These are phyloP conservation scores for Ceratocystis destructans DNA, from an alignment of 2,329 filamentous ascomycete genomes.

Conservation along the genomic window DNA sequence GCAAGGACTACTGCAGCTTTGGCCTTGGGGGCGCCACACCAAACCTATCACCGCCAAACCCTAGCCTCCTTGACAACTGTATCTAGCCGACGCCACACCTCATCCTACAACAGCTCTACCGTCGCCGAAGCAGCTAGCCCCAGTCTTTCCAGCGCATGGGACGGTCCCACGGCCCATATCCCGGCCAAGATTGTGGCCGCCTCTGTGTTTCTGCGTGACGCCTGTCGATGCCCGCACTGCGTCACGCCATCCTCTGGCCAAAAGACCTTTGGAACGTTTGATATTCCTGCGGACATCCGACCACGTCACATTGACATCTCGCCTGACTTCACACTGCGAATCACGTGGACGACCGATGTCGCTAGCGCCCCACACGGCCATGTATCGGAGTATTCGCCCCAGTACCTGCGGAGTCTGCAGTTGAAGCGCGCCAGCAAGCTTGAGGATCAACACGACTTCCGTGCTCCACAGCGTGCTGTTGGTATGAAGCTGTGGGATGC, in stretches of 20 bases:
- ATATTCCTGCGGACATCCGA: slow-evolving; percentile 28
- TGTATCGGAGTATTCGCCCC: slow-evolving; percentile 27
- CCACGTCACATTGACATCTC: slow-evolving; percentile 25
- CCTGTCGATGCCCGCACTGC: slow-evolving; percentile 40
- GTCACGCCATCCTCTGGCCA: slow-evolving; percentile 46
- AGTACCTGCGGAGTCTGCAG: slow-evolving; percentile 22
- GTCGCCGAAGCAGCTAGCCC: not conserved
- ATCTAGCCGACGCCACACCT: not conserved
- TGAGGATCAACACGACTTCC: slow-evolving; percentile 15
- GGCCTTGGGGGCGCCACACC: not conserved
- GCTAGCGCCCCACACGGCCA: slow-evolving; percentile 24
- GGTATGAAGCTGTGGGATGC: slow-evolving; percentile 32
- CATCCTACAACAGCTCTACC: not conserved
- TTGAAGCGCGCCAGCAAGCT: not conserved
- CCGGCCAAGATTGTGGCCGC: slow-evolving; percentile 8
- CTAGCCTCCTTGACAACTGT: not conserved
- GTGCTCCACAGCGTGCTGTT: slow-evolving; percentile 21
- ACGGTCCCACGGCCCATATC: not conserved
- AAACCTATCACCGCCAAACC: not conserved
- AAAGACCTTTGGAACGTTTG: slow-evolving; percentile 36
- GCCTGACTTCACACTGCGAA: slow-evolving; percentile 34
- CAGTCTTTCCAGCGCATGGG: slow-evolving; percentile 5
- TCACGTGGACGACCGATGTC: slow-evolving; percentile 46
- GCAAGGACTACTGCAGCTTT: not conserved
- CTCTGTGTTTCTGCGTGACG: slow-evolving; percentile 35